phyloP scores from a whole-genome alignment of 345 rosid species.

The Euphorbia peplus region DNA sequence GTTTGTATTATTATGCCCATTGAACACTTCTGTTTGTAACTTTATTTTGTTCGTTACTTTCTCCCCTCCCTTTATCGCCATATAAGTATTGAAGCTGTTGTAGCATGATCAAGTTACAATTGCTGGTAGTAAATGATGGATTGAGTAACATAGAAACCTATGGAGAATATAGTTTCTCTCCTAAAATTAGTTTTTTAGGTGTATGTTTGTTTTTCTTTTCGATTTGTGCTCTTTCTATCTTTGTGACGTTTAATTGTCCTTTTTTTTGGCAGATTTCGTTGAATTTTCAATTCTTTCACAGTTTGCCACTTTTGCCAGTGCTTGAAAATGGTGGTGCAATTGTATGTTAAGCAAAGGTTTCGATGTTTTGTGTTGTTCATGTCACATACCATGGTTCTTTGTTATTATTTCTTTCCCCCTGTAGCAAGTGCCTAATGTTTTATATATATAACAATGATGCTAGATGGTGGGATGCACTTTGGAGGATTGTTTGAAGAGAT shows the following conservation, averaged over 20 bases:
- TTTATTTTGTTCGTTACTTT: background rate
- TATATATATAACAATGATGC: conserved; percentile 14
- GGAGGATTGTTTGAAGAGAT: conserved; percentile 70
- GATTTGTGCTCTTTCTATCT: background rate
- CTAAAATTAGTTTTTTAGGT: background rate
- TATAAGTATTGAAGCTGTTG: background rate
- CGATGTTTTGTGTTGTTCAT: conserved; percentile 21
- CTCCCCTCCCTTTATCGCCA: background rate
- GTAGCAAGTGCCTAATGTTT: background rate
- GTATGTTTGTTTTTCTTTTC: background rate
- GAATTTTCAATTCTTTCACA: conserved; percentile 83
- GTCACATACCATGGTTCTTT: conserved; percentile 1
- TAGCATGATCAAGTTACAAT: background rate
- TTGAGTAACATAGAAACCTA: background rate
- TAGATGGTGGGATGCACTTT: conserved; percentile 61
- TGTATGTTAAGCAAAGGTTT: conserved; percentile 69
- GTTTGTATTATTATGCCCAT: conserved; percentile 31
- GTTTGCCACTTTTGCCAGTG: conserved; percentile 65
- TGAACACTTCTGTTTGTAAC: conserved; percentile 7
- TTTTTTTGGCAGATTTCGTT: conserved; percentile 59
- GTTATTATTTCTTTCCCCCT: conserved; percentile 1
- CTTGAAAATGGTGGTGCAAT: conserved; percentile 47
- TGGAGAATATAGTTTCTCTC: background rate
- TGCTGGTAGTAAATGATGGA: background rate
- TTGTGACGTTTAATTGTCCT: background rate